Base-by-base conservation (phyloP, 2,329 filamentous ascomycete species). In the Exophiala mesophila region DNA sequence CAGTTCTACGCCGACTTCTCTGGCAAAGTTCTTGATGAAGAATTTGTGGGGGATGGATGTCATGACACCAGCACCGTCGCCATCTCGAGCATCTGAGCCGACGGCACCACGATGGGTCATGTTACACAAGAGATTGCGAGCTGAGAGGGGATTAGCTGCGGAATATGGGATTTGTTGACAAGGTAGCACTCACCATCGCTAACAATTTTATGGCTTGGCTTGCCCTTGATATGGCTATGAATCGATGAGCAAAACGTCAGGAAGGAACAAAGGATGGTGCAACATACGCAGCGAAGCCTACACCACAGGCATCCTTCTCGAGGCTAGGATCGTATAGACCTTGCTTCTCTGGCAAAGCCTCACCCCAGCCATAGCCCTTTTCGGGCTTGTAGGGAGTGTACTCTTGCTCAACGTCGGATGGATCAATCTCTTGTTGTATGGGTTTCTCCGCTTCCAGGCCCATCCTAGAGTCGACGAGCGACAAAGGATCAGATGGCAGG, bases 61-160 rank as follows among this genome's bases (percentile, higher is more conserved):
- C 92, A 98, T 98, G 63, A 97, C 90, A 78, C 92, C 92, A 59
- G 92, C 92, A 66, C 92, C 92, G 65, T 98, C 92, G 64, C 92
- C 92, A 65, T 98, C 92, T 74, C 92, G 85, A 62, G 88, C 88
- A 74, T 98, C 92, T 48, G 92, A 97, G 57, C 92, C 92, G 58
- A 97, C 90, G 53, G 92, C 92, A 75, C 92, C 92, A 66, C 92
- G 85, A 75, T 98, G 92, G 76, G 92, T 97, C 92, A 98, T 98
- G 78, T 98, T 97, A 77, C 92, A 98, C 52, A 98, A 82, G 50
- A 98, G 76, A 69, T 89, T 94, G 55, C 87, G 85, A 55, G 89
- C 87, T 92, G 58, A 32, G 47, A 21, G n/a, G 63, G 5, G 30
- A 39, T 54, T 41, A 50, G 47, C 30, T 18, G 26, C 13, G 21